Evolutionary conservation across 345 rosid species (phyloP), one percentile per base, ranked within the genome.

Genomic region (Salix caprea): DNA sequence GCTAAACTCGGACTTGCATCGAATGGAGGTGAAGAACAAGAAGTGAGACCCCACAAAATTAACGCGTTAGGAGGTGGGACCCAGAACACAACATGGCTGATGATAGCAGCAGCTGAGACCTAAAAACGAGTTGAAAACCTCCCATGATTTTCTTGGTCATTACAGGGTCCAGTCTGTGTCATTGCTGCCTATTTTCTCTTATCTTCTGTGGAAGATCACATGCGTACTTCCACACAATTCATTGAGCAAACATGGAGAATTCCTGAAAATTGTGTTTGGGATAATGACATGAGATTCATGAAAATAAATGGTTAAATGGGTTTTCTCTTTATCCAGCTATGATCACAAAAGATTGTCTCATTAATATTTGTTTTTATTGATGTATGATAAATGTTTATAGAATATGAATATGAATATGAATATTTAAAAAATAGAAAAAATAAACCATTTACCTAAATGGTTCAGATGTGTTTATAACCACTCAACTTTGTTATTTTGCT

Each of bases 51-150:
- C 65, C 68, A 65, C 14, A 21, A 32, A 73, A 8, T 62, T 40
- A 83, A 75, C 88, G 87, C 90, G 86, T 82, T 39, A 75, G 62
- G 66, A n/a, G 9, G n/a, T 80, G 86, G 88, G 83, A 48, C 87
- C 88, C 75, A 44, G 50, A 48, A 12, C 19, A 54, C 69, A 82
- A 80, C 86, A 73, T 78, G 86, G 85, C 36, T 81, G 77, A 74
- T 48, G 77, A 54, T 52, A 56, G 44, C 23, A 16, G 67, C 44
- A n/a, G 76, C 66, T 67, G 12, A 72, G n/a, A 37, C 39, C 34
- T 67, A 73, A 39, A 36, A 4, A n/a, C 24, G 44, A 4, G 14
- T n/a, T 9, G 0, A 9, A 54, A 37, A 16, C 65, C 14, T 37
- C 40, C 39, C 79, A 39, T 9, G 72, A 71, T 60, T 74, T 74